Conservation (phyloP, 176 grass and related monocot species). For the Paspalum vaginatum region DNA sequence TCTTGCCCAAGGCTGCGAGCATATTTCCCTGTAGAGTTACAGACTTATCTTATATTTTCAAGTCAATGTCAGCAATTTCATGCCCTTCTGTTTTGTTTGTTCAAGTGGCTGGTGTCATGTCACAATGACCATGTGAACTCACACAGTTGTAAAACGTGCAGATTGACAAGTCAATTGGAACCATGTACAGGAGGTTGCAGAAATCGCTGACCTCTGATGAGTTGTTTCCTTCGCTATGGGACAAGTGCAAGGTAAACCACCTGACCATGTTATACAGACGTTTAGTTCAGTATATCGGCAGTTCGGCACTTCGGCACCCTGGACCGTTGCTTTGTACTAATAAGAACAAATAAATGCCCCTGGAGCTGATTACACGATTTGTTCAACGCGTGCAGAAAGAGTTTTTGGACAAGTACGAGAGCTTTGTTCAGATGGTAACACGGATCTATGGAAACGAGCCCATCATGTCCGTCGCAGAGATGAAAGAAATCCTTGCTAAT, state of each 20-base stretch:
- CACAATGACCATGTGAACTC: not conserved
- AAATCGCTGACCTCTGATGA: constrained; percentile 85
- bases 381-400: constrained; percentile 68
- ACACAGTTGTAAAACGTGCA: constrained; percentile 46
- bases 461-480: constrained; percentile 68
- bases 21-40: not conserved
- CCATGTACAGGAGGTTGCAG: constrained; percentile 93
- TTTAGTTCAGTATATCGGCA: not conserved
- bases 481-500: constrained; percentile 60
- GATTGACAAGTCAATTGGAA: constrained; percentile 86
- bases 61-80: not conserved
- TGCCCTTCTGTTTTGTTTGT: not conserved
- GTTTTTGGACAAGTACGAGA: constrained; percentile 85
- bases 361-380: not conserved
- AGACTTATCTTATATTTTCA: not conserved
- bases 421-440: constrained; percentile 81
- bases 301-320: too few species aligned
- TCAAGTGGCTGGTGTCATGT: constrained; percentile 7
- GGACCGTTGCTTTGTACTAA: not conserved
- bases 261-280: not conserved
- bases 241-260: constrained; percentile 81
- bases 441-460: constrained; percentile 79
- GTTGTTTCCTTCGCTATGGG: constrained; percentile 91
- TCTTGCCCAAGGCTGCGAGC: not conserved
- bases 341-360: too few species aligned